phyloP scores from a whole-genome alignment of 805 yeast species.

The Saturnispora serradocipensis region DNA sequence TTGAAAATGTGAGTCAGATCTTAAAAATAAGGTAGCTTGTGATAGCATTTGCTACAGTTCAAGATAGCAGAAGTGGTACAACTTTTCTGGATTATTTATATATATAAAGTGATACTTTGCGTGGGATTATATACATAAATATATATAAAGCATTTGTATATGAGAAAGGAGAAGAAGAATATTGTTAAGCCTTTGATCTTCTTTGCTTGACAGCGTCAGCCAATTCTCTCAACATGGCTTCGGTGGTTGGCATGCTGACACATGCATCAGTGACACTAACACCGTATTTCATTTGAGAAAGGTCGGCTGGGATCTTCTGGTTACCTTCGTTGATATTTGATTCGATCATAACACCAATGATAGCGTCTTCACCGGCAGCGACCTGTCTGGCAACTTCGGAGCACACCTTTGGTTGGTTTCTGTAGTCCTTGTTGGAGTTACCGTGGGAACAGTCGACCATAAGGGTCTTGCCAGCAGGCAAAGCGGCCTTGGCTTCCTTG shows the following conservation, averaged over 20 bases:
- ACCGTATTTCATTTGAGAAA: constrained; percentile 72
- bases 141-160: neutral
- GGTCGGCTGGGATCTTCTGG: constrained; percentile 64
- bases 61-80: too few species aligned
- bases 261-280: constrained; percentile 97
- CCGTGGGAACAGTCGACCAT: constrained; percentile 99
- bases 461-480: constrained; percentile 43
- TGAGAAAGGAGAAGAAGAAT: neutral
- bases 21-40: neutral
- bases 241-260: constrained; percentile 87
- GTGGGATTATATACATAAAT: neutral
- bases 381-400: constrained; percentile 74
- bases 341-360: constrained; percentile 95
- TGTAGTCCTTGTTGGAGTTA: constrained; percentile 87
- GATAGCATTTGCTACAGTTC: too few species aligned
- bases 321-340: constrained; percentile 86
- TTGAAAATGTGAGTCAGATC: constrained; percentile 1
- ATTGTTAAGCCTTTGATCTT: constrained; percentile 34
- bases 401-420: constrained; percentile 93
- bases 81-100: too few species aligned
- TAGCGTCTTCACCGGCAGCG: constrained; percentile 64
- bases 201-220: constrained; percentile 79
- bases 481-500: constrained; percentile 53
- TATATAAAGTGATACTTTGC: neutral
- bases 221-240: constrained; percentile 63